Percentiles rank a stretch among this genome's conserved stretches.
These are phyloP conservation scores for Pyrrhoderma noxium DNA, from an alignment of 1,284 basidiomycete species.

Conservation along the genomic window DNA sequence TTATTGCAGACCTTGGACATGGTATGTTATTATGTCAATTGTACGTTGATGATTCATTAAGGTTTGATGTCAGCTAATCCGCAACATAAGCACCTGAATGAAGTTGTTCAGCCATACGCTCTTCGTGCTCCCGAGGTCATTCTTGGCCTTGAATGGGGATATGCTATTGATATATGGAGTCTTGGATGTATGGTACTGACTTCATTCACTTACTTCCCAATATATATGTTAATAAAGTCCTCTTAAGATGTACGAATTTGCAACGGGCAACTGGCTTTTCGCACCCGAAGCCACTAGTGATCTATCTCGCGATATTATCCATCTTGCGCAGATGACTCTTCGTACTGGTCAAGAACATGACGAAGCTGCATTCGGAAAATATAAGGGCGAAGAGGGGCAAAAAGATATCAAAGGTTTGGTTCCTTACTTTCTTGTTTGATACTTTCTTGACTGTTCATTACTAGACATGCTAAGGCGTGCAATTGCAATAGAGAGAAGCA, in stretches of 20 bases:
- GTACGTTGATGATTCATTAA: not conserved
- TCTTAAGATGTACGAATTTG: constrained; percentile 5
- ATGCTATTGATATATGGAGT: constrained; percentile 32
- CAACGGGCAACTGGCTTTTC: constrained; percentile 2
- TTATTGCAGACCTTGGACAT: constrained; percentile 9
- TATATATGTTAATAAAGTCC: not conserved
- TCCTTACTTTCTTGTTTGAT: not conserved
- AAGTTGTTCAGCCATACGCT: constrained; percentile 27
- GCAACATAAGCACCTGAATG: constrained; percentile 15
- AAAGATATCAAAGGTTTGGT: not conserved
- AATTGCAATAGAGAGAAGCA: not conserved
- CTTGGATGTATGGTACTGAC: constrained; percentile 28
- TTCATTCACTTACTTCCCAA: not conserved
- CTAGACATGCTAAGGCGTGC: constrained; percentile 3
- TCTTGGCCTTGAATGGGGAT: constrained; percentile 27
- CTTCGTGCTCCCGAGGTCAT: constrained; percentile 33
- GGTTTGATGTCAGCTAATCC: constrained; percentile 14
- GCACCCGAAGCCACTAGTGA: constrained; percentile 17
- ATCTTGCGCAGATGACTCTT: constrained; percentile 25
- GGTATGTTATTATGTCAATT: constrained; percentile 6
- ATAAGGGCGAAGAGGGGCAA: not conserved
- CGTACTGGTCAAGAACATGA: constrained; percentile 20
- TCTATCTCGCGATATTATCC: constrained; percentile 23
- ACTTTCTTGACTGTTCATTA: not conserved
- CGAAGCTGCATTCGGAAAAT: constrained; percentile 3